Evolutionary conservation across 441 rosid species (phyloP), one percentile per base, ranked within the genome.

Genomic region (Erodium chrysanthum): DNA sequence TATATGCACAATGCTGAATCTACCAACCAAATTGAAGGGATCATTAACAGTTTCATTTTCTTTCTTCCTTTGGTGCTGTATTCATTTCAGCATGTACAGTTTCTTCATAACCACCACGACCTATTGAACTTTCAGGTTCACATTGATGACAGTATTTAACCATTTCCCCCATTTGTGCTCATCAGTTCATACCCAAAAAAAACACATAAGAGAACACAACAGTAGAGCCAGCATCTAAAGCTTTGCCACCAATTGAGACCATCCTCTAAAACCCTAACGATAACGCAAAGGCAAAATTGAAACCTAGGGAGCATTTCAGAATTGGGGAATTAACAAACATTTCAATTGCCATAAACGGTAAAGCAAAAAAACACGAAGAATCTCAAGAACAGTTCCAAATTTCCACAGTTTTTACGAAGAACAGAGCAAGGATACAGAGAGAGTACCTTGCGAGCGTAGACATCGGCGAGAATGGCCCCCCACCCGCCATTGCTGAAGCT

Each of bases 401-500:
- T 9, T 12, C 10, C 48, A 42, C 14, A 0, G 11, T 2, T 29
- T 29, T 2, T 2, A 4, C 67, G 42, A 56, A 20, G 62, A 35
- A 29, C 20, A 17, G 20, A 40, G 22, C 11, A 5, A 42, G n/a
- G 33, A 29, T 29, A 29, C 33, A 10, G 48, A 42, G 40, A 9
- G 65, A 64, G n/a, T 70, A 90, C 99, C 75, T 91, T 91, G 76
- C 97, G 96, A 72, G 97, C 82, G 76, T 91, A 91, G 69, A 94
- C 66, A 70, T 91, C 96, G 29, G 94, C 75, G 70, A 89, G 94
- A 73, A 84, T 78, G 14, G 96, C 85, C 0, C 96, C 97, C 99
- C 97, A 94, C 70, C 99, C 97, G 68, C 86, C 88, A 76, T 86
- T 86, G 75, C 91, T 83, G 76, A 80, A 94, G 77, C 97, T 81